These are phyloP conservation scores for Thalassiosira hispida DNA, from an alignment of 352 stramenopile genomes.

Conservation along the genomic window DNA sequence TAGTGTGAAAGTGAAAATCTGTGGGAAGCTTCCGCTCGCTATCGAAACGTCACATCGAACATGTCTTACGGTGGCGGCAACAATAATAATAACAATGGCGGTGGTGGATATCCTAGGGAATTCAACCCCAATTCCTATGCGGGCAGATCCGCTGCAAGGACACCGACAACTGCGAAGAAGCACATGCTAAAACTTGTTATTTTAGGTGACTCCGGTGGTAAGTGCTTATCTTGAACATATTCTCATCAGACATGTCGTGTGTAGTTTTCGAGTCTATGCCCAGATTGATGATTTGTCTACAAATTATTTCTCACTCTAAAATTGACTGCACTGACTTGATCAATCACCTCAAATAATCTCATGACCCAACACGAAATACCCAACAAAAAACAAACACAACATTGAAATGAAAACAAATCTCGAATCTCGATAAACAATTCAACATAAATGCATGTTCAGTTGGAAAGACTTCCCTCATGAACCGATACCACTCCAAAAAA, in stretches of 20 bases:
- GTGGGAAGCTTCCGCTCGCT: too few relatives aligned
- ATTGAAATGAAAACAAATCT: constrained; percentile 13
- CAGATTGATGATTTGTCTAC: too few relatives aligned
- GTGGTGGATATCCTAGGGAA: background rate
- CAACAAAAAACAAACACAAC: background rate
- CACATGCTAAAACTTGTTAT: constrained; percentile 98
- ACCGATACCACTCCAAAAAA: constrained; percentile 98
- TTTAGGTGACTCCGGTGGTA: constrained; percentile 95
- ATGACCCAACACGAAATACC: background rate
- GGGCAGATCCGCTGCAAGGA: background rate
- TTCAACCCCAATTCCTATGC: constrained; percentile 18
- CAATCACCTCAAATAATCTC: background rate
- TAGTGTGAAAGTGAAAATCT: too few relatives aligned
- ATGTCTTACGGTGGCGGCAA: too few relatives aligned
- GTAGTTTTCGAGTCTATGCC: too few relatives aligned
- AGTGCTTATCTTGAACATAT: background rate
- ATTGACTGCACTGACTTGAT: too few relatives aligned
- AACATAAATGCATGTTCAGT: constrained; percentile 84
- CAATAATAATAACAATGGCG: background rate
- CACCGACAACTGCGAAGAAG: constrained; percentile 88
- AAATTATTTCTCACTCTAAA: too few relatives aligned
- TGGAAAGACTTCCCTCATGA: constrained; percentile 99
- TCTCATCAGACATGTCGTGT: background rate
- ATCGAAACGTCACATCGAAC: too few relatives aligned
- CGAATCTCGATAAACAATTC: constrained; percentile 5